Conservation (phyloP, 352 stramenopile genomes). For the Salisapilia sapeloensis region DNA sequence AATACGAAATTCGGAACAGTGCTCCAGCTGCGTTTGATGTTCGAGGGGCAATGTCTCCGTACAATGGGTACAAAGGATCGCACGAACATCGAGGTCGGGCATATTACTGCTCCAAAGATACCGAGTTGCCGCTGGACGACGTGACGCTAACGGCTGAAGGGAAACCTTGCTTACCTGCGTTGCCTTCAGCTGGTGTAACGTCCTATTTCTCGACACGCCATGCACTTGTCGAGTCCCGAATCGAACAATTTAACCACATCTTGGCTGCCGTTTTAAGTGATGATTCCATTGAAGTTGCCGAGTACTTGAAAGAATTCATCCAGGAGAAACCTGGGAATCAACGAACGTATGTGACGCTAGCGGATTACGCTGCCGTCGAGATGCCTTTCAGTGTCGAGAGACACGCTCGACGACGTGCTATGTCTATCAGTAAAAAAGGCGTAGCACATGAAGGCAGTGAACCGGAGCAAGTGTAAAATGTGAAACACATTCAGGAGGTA, state of each 20-base stretch:
- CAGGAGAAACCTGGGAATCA: constrained; percentile 49
- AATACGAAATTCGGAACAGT: constrained; percentile 10
- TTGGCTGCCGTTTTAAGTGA: constrained; percentile 52
- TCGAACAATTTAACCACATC: constrained; percentile 54
- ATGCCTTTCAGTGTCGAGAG: constrained; percentile 54
- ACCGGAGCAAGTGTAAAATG: too few species aligned
- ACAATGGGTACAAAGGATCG: neutral
- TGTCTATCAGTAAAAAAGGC: constrained; percentile 37
- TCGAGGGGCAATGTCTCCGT: too few species aligned
- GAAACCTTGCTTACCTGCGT: constrained; percentile 25
- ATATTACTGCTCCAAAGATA: constrained; percentile 20
- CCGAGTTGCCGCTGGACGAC: constrained; percentile 21
- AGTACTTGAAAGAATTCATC: constrained; percentile 58
- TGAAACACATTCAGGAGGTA: too few species aligned
- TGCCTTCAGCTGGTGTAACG: constrained; percentile 34
- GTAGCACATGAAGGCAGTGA: too few species aligned
- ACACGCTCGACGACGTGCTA: constrained; percentile 31
- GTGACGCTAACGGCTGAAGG: constrained; percentile 34
- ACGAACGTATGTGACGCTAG: constrained; percentile 46
- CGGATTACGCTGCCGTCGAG: constrained; percentile 53
- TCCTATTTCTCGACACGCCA: constrained; percentile 42
- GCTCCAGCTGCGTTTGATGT: constrained; percentile 3
- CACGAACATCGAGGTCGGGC: constrained; percentile 2
- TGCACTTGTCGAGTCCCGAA: constrained; percentile 39
- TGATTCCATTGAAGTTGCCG: constrained; percentile 29